These are phyloP conservation scores for Fusarium sp. DNA, from an alignment of 2,329 filamentous ascomycete genomes.

Conservation along the genomic window DNA sequence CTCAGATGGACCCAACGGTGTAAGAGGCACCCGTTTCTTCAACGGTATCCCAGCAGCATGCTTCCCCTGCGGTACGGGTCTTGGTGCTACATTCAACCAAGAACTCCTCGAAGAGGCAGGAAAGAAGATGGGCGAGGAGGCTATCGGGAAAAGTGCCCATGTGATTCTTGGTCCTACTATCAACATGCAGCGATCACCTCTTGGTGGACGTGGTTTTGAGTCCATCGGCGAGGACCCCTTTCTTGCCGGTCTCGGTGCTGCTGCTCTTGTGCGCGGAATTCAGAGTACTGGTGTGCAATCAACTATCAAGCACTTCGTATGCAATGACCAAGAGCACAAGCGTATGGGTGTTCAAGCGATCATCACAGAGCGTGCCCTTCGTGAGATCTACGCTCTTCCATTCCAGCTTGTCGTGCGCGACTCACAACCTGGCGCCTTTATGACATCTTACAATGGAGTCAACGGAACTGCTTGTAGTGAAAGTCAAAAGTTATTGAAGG, in stretches of 20 bases:
- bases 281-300: constrained; percentile 68
- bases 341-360: constrained; percentile 67
- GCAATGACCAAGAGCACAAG: constrained; percentile 71
- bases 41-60: constrained; percentile 71
- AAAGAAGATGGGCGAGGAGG: constrained; percentile 64
- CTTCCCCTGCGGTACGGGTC: constrained; percentile 69
- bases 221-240: constrained; percentile 70
- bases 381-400: constrained; percentile 69
- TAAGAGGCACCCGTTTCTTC: constrained; percentile 76
- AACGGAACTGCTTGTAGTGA: constrained; percentile 69
- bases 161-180: constrained; percentile 72
- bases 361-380: constrained; percentile 66
- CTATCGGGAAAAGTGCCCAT: constrained; percentile 68
- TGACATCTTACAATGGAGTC: constrained; percentile 71
- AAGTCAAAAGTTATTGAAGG: constrained; percentile 62
- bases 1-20: constrained; percentile 77
- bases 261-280: constrained; percentile 66
- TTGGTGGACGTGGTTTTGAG: constrained; percentile 71
- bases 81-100: constrained; percentile 70
- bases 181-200: constrained; percentile 71
- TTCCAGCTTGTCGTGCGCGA: constrained; percentile 69
- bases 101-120: constrained; percentile 65
- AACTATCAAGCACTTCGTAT: constrained; percentile 71
- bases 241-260: constrained; percentile 66
- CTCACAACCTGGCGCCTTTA: constrained; percentile 64